phyloP scores from a whole-genome alignment of 768 basidiomycete genomes.

The Tylopilus balloui region DNA sequence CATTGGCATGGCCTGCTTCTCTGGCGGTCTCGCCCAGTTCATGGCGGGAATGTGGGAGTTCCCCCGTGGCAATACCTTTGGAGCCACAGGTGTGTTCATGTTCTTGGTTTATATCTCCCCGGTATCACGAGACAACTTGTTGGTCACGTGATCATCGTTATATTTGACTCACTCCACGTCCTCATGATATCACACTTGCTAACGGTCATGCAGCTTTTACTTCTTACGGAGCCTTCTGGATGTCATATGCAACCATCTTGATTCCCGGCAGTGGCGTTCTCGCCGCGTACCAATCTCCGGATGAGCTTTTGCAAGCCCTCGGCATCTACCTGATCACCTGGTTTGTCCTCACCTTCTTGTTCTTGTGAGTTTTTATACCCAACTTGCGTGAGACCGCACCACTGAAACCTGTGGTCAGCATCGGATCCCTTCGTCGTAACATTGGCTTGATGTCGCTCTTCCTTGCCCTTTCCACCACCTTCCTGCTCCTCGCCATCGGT shows the following conservation, averaged over 20 bases:
- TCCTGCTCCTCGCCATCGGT: slow-evolving; percentile 42
- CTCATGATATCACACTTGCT: background rate
- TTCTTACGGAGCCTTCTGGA: slow-evolving; percentile 85
- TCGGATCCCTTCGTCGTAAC: slow-evolving; percentile 50
- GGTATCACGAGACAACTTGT: too few species aligned
- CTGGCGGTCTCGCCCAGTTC: slow-evolving; percentile 81
- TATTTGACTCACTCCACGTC: background rate
- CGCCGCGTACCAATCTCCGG: slow-evolving; percentile 41
- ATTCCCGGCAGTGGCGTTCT: slow-evolving; percentile 64
- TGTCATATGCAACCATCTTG: slow-evolving; percentile 72
- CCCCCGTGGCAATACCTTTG: slow-evolving; percentile 64
- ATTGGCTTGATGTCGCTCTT: slow-evolving; percentile 48
- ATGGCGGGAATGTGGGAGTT: slow-evolving; percentile 91
- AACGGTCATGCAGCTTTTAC: slow-evolving; percentile 53
- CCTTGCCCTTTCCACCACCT: slow-evolving; percentile 51
- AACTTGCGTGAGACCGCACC: background rate
- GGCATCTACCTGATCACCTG: slow-evolving; percentile 74
- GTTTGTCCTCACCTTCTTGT: slow-evolving; percentile 66
- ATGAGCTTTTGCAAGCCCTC: slow-evolving; percentile 52
- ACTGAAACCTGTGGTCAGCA: slow-evolving; percentile 24
- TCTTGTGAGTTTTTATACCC: slow-evolving; percentile 45
- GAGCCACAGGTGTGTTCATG: slow-evolving; percentile 52
- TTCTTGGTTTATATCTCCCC: too few species aligned
- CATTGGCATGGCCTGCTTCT: slow-evolving; percentile 82
- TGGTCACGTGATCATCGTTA: background rate